phyloP scores from a whole-genome alignment of 495 filamentous ascomycete species.

The Ramalina intermedia region DNA sequence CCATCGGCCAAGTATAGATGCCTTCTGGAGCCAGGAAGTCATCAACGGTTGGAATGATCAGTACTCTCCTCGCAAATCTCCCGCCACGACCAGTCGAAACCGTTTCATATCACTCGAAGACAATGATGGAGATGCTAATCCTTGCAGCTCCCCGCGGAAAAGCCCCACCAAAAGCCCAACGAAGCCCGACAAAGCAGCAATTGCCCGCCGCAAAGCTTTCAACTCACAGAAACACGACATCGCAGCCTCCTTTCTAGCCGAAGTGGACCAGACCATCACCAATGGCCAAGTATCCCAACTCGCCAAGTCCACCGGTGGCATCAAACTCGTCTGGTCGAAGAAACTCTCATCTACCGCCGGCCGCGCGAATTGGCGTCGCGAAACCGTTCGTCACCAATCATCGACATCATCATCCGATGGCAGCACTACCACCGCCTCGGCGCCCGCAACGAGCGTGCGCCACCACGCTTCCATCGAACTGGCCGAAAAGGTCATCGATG shows the following conservation, averaged over 20 bases:
- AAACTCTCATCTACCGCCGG: conserved; percentile 79
- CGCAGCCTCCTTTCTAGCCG: conserved; percentile 51
- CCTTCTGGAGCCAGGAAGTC: conserved; percentile 64
- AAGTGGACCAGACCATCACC: conserved; percentile 57
- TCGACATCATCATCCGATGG: not conserved
- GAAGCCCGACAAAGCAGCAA: conserved; percentile 29
- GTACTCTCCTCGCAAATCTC: conserved; percentile 53
- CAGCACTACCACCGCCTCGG: conserved; percentile 2
- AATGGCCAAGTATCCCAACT: conserved; percentile 44
- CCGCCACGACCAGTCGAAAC: conserved; percentile 13
- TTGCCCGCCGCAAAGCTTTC: conserved; percentile 46
- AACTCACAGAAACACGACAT: conserved; percentile 47
- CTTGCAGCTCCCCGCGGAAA: conserved; percentile 7
- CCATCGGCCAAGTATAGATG: conserved; percentile 54
- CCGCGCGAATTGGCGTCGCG: conserved; percentile 65
- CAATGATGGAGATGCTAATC: conserved; percentile 1
- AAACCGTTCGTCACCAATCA: conserved; percentile 28
- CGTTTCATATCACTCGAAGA: conserved; percentile 23
- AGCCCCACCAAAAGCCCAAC: conserved; percentile 23
- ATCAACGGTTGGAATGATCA: conserved; percentile 75
- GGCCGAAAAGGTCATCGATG: conserved; percentile 69
- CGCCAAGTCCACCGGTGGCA: conserved; percentile 54
- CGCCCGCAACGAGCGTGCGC: conserved; percentile 16
- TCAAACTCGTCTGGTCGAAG: conserved; percentile 70
- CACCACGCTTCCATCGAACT: conserved; percentile 77